Percentiles rank a stretch among this genome's conserved stretches.
Conservation (phyloP, 2,329 filamentous ascomycete species). For the Plenodomus biglobosus region DNA sequence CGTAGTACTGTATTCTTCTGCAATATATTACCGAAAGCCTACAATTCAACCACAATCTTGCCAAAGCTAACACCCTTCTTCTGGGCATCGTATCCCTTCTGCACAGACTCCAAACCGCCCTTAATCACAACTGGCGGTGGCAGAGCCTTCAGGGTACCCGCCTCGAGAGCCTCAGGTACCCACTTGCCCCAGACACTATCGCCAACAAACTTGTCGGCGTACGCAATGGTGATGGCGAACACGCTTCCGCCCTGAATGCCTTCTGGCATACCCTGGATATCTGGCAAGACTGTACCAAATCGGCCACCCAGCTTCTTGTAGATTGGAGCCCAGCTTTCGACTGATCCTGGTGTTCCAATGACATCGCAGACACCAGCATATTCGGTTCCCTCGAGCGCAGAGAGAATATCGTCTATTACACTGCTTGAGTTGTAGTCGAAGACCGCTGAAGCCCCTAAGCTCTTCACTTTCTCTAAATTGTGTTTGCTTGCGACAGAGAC, state of each 20-base stretch:
- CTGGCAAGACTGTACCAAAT: constrained; percentile 31
- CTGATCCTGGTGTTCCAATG: constrained; percentile 30
- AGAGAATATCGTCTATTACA: constrained; percentile 44
- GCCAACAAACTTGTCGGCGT: constrained; percentile 29
- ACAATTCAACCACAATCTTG: constrained; percentile 38
- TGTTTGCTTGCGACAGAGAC: constrained; percentile 43
- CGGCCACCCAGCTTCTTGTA: constrained; percentile 34
- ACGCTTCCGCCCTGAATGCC: constrained; percentile 29
- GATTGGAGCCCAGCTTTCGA: constrained; percentile 28
- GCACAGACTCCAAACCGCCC: constrained; percentile 31
- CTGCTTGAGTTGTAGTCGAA: constrained; percentile 38
- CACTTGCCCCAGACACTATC: constrained; percentile 40
- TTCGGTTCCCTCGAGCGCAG: constrained; percentile 45
- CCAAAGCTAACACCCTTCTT: constrained; percentile 38
- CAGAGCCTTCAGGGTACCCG: constrained; percentile 34
- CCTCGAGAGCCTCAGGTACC: constrained; percentile 35
- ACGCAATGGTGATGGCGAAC: constrained; percentile 23
- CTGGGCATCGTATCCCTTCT: constrained; percentile 31
- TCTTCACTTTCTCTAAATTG: constrained; percentile 33
- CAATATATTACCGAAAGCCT: background rate
- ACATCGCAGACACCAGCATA: constrained; percentile 49
- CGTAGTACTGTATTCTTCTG: background rate
- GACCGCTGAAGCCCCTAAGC: constrained; percentile 32
- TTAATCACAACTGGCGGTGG: constrained; percentile 35
- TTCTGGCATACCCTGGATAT: constrained; percentile 22